Percentiles rank a stretch among this genome's conserved stretches.
Conservation (phyloP, 306 rosid species). For the Pterocarpus macrocarpus region DNA sequence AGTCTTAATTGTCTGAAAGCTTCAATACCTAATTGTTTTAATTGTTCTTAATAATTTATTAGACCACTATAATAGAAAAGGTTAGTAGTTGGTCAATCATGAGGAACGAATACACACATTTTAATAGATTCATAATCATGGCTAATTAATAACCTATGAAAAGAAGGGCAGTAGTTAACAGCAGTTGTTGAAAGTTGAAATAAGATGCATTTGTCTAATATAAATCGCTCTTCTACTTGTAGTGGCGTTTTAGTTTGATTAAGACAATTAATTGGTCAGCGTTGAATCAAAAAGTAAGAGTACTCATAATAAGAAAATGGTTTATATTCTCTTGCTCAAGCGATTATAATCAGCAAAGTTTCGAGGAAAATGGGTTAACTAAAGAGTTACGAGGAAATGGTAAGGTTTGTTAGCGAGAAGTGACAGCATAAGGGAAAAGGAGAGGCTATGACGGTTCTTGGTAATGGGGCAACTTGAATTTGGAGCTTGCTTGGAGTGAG, state of each 20-base stretch:
- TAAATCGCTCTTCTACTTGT: not conserved
- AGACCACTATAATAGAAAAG: not conserved
- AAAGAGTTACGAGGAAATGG: not conserved
- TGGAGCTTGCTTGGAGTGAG: too few species aligned
- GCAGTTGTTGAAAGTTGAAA: conserved; percentile 36
- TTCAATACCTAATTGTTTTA: conserved; percentile 35
- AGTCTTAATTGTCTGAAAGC: not conserved
- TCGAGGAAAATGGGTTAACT: not conserved
- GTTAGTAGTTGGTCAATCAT: conserved; percentile 37
- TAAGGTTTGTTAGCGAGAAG: conserved; percentile 17
- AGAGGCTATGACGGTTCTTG: not conserved
- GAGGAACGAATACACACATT: not conserved
- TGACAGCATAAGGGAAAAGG: not conserved
- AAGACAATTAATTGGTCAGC: not conserved
- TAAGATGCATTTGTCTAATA: conserved; percentile 2
- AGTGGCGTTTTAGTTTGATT: conserved; percentile 11
- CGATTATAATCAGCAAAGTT: not conserved
- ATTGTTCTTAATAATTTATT: not conserved
- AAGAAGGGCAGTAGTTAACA: conserved; percentile 42
- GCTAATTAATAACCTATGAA: not conserved
- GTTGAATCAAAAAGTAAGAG: conserved; percentile 8
- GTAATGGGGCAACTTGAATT: too few species aligned
- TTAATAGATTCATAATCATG: not conserved
- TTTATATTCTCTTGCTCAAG: not conserved
- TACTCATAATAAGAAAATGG: conserved; percentile 12